Evolutionary conservation across 2,329 filamentous ascomycete genomes (phyloP).

Genomic region (Monilinia aucupariae): DNA sequence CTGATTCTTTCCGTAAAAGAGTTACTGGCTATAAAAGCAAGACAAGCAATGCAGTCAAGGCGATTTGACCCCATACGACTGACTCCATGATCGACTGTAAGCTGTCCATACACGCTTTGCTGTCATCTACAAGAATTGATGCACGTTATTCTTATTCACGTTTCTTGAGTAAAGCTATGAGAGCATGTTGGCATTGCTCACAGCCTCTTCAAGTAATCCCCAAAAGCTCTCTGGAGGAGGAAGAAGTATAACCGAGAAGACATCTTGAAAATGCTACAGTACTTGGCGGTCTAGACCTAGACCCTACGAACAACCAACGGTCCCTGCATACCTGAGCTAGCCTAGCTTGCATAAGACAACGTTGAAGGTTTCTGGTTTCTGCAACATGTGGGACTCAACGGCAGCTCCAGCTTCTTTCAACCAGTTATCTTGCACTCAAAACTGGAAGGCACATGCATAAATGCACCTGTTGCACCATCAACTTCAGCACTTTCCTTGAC

Average conservation of each 20-base stretch:
- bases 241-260: neutral
- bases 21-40: no score
- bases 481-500: no score
- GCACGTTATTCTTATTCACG: neutral
- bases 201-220: neutral
- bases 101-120: no score
- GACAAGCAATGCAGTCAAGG: no score
- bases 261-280: neutral
- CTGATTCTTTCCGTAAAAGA: neutral
- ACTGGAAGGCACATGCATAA: no score
- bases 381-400: neutral
- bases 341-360: neutral
- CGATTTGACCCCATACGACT: no score
- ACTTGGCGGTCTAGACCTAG: neutral
- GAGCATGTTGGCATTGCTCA: neutral
- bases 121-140: neutral
- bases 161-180: neutral
- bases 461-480: no score
- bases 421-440: no score
- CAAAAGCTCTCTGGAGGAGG: neutral
- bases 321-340: neutral
- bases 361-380: neutral
- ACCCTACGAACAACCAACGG: neutral
- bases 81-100: no score
- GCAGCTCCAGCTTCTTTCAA: neutral